Percentiles rank a stretch among this genome's conserved stretches.
Evolutionary conservation across 139 green algal genomes (phyloP).

Genomic region (Haematococcus sp.): DNA sequence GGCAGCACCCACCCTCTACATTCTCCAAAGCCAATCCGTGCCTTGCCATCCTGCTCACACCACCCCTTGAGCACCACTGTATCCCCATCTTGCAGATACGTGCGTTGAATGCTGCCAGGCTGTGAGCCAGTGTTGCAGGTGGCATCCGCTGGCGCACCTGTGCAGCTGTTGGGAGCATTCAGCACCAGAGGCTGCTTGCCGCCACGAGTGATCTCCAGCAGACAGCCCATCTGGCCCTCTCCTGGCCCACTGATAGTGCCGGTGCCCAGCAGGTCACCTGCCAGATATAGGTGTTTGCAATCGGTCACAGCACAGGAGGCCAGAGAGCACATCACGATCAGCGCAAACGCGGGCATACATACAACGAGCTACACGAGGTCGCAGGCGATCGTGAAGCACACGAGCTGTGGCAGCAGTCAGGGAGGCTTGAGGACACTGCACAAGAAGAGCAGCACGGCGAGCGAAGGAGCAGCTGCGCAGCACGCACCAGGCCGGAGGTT

Average conservation of each 20-base stretch:
- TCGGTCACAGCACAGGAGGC: background rate
- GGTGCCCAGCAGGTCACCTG: slow-evolving; percentile 81
- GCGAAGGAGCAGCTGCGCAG: too few species aligned
- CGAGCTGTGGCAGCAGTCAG: too few species aligned
- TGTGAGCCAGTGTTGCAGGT: background rate
- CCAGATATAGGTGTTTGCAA: background rate
- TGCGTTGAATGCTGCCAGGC: background rate
- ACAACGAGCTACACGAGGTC: background rate
- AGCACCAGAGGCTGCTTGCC: slow-evolving; percentile 51
- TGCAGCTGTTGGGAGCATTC: too few species aligned
- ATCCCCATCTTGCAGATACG: slow-evolving; percentile 82
- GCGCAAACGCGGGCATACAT: background rate
- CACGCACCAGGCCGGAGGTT: slow-evolving; percentile 83
- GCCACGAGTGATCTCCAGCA: slow-evolving; percentile 68
- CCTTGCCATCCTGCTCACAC: slow-evolving; percentile 47
- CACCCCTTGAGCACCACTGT: slow-evolving; percentile 67
- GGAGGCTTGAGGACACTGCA: too few species aligned
- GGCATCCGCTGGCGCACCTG: background rate
- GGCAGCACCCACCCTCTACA: slow-evolving; percentile 63
- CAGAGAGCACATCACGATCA: background rate
- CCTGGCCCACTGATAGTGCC: slow-evolving; percentile 81
- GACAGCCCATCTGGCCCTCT: slow-evolving; percentile 36
- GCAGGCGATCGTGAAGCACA: slow-evolving; percentile 11
- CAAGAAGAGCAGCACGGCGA: too few species aligned
- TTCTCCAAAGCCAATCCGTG: slow-evolving; percentile 78